Evolutionary conservation across 495 filamentous ascomycete species (phyloP), one percentile per base, ranked within the genome.

Genomic region (Opeltia flavorubescens): DNA sequence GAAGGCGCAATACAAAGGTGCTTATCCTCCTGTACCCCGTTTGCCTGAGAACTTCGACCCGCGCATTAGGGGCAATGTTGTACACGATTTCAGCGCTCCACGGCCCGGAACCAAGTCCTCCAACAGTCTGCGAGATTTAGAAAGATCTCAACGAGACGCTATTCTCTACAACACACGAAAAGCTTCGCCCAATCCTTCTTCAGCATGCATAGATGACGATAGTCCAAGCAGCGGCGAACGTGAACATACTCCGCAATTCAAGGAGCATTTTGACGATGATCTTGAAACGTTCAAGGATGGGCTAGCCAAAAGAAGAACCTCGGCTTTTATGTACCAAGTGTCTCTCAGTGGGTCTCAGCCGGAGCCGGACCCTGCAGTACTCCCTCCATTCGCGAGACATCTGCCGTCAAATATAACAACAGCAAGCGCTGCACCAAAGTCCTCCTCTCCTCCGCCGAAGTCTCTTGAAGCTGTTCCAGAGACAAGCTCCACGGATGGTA

Each of bases 51-150:
- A 83, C 48, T 89, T 87, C 53, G 88, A 94, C 55, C 86, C 86
- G 15, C 65, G 87, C 34, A 95, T 95, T 54, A 75, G 76, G 34
- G 88, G 88, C 24, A 89, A 80, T 8, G 74, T 79, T 27, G 76
- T 95, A 6, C 88, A 95, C 62, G 88, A 95, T 60, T 95, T 95
- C 52, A 89, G 84, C 53, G 85, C 81, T 1, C 88, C 88, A 8
- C 69, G 86, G 29, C 71, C 75, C n/a, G 75, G 72, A 42, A 67
- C 75, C 47, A 49, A 75, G 24, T 74, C 70, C 11, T 50, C 3
- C 25, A 56, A 47, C 20, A 36, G 41, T 31, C 17, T 26, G 12
- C 9, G 31, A 26, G 25, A 29, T 21, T 47, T 17, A 13, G 33
- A 47, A 21, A 34, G 34, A 38, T 29, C 47, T 20, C 20, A 40